Evolutionary conservation across 768 basidiomycete genomes (phyloP), one percentile per base, ranked within the genome.

Genomic region (Amanita jacksonii): DNA sequence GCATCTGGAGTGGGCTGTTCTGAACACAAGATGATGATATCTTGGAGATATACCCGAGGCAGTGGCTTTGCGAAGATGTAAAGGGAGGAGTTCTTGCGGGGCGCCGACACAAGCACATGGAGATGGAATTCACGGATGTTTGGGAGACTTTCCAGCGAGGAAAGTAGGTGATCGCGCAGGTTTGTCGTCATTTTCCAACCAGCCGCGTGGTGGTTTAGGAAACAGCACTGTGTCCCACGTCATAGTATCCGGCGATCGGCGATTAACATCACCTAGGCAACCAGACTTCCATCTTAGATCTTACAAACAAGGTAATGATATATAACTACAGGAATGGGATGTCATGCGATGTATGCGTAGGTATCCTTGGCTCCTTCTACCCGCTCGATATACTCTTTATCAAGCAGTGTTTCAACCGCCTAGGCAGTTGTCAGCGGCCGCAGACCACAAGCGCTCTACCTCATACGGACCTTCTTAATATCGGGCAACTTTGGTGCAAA

Each of bases 361-460:
- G 85, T 85, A 62, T 94, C 91, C 57, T 83, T 82, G 12, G 82
- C 80, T 7, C 82, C 87, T 18, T 90, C 89, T 10, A 88, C 83
- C 19, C 94, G 82, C 57, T 98, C 93, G 53, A 99, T 85, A 62
- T 97, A 99, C 61, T 99, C 94, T 66, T 94, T 94, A 67, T 97
- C 94, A 38, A 97, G 68, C 13, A 98, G 68, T n/a, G 80, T 79
- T 57, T 94, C 91, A 47, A 97, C 94, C 2, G 88, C 87, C 85
- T 87, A 48, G 7, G 12, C 10, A 23, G 10, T 87, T 1, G 79
- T 82, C 4, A 73, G n/a, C 27, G 37, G 50, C 55, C 43, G 32
- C 5, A 36, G 16, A 23, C 53, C 64, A 51, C 55, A 24, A 53
- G 36, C 41, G 13, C 43, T 69, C 57, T 12, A 20, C 15, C 38